Evolutionary conservation across 768 basidiomycete genomes (phyloP), one percentile per base, ranked within the genome.

Genomic region (Mycena venus): DNA sequence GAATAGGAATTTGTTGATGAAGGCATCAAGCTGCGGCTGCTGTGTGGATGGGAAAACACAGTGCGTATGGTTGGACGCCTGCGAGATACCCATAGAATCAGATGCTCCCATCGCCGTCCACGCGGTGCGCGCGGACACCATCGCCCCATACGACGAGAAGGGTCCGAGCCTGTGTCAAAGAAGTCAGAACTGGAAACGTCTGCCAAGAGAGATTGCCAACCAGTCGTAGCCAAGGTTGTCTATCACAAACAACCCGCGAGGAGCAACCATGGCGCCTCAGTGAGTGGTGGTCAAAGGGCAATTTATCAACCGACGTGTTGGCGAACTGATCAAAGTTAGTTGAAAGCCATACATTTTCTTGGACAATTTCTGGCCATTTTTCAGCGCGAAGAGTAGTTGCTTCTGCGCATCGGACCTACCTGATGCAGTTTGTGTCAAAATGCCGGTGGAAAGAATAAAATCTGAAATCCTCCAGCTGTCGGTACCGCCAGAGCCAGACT

Each of bases 261-360:
- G 91, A 17, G 90, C 90, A 70, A 91, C 85, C 66, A 92, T 78
- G 1, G 84, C 90, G 9, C 88, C 85, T n/a, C 75, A 91, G 88
- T 78, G 87, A 71, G 79, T 92, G 90, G 81, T 92, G 91, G 82
- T 92, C 91, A 80, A 87, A 88, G n/a, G 90, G 90, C 29, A 91
- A 86, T 65, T 70, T 78, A 75, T 81, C 78, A 40, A 91, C 83
- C 49, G 83, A 80, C 79, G 63, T 76, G 49, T 86, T 88, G n/a
- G 87, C 87, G 80, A 85, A 91, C 71, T 84, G 82, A 60, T 86
- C 80, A 80, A 91, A 91, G 66, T 76, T 80, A 23, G 84, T 79
- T 21, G 89, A 90, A 85, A 90, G 90, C 91, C 91, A 92, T 23
- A 90, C 90, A 79, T 92, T 91, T 83, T 92, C 90, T 53, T 83